Conservation (phyloP, 352 stramenopile genomes). For the Phytophthora ramorum region DNA sequence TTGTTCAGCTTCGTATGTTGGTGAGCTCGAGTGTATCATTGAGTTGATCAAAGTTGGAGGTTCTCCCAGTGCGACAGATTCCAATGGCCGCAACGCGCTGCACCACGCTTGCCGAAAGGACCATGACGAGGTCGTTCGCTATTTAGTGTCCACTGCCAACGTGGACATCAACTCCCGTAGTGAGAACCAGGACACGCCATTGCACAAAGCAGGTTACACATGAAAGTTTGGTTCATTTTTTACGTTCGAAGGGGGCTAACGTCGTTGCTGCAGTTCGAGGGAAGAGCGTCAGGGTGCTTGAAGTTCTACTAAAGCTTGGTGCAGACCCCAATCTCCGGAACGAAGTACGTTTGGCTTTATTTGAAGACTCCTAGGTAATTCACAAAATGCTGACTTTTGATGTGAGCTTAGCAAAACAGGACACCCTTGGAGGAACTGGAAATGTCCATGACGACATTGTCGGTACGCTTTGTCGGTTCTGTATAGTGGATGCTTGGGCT, state of each 20-base stretch:
- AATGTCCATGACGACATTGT: conserved; percentile 26
- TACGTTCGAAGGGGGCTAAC: not conserved
- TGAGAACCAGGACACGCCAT: conserved; percentile 76
- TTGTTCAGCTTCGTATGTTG: conserved; percentile 59
- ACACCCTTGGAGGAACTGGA: conserved; percentile 75
- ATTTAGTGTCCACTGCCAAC: conserved; percentile 49
- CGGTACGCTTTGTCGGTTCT: conserved; percentile 29
- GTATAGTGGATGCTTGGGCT: too few relatives aligned
- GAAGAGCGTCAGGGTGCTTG: conserved; percentile 62
- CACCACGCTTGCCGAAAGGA: conserved; percentile 84
- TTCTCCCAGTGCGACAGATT: conserved; percentile 42
- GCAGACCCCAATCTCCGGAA: conserved; percentile 68
- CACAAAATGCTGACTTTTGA: not conserved
- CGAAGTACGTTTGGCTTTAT: conserved; percentile 37
- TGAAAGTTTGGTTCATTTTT: not conserved
- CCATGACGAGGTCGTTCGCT: conserved; percentile 66
- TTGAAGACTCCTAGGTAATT: too few relatives aligned
- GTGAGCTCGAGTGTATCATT: conserved; percentile 59
- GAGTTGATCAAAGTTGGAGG: conserved; percentile 63
- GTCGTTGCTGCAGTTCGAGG: conserved; percentile 35
- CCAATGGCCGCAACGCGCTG: conserved; percentile 72
- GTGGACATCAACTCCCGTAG: conserved; percentile 68
- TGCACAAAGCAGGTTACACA: conserved; percentile 77
- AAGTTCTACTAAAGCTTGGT: conserved; percentile 66
- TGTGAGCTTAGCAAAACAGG: conserved; percentile 56